Evolutionary conservation across 225 moss, liverwort and hornwort genomes (phyloP).

Genomic region (Neckera pumila): DNA sequence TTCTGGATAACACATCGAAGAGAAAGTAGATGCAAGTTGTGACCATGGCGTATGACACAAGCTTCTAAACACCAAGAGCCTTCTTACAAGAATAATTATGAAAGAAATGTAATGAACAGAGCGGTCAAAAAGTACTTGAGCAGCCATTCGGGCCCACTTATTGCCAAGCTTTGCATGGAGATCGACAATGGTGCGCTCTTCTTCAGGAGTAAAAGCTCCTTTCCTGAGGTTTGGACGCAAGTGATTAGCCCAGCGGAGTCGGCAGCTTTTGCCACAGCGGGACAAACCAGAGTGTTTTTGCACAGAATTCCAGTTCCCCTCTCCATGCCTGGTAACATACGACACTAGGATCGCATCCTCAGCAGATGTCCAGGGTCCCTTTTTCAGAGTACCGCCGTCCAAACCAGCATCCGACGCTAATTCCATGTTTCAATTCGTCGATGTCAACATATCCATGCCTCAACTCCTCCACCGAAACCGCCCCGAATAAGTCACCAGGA

Average conservation of each 20-base stretch:
- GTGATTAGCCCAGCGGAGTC: conserved; percentile 96
- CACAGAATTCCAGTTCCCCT: conserved; percentile 99
- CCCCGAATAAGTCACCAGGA: not conserved
- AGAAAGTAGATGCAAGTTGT: not conserved
- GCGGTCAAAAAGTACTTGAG: conserved; percentile 41
- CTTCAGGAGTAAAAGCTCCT: conserved; percentile 93
- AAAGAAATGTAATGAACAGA: not conserved
- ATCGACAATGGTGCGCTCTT: conserved; percentile 90
- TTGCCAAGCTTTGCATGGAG: conserved; percentile 96
- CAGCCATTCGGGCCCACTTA: conserved; percentile 99
- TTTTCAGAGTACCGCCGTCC: conserved; percentile 73
- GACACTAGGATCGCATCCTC: conserved; percentile 84
- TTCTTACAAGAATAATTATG: not conserved
- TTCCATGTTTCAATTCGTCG: conserved; percentile 17
- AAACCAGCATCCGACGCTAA: conserved; percentile 18
- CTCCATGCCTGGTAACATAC: conserved; percentile 96
- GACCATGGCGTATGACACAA: not conserved
- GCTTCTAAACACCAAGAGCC: not conserved
- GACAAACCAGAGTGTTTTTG: conserved; percentile 93
- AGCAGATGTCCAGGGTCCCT: conserved; percentile 97
- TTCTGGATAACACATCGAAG: not conserved
- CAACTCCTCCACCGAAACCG: not conserved
- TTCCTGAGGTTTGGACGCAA: conserved; percentile 97
- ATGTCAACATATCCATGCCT: not conserved
- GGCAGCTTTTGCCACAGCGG: conserved; percentile 97